These are phyloP conservation scores for Akebia trifoliata DNA, from an alignment of 164 flowering plant genomes.

Conservation along the genomic window DNA sequence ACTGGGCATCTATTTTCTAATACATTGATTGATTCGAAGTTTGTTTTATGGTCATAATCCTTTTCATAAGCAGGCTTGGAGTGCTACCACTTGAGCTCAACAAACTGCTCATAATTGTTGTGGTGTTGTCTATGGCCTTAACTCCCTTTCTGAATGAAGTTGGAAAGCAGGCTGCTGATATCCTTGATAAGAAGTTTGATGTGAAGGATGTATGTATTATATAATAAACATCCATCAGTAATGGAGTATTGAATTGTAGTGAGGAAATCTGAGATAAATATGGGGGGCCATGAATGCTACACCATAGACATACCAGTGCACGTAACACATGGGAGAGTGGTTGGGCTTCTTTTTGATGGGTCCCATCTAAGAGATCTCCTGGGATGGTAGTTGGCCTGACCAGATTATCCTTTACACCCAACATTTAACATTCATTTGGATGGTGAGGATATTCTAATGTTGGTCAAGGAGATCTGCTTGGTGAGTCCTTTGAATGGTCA, in stretches of 20 bases:
- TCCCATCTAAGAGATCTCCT: not conserved
- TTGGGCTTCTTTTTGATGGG: not conserved
- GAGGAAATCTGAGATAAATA: not conserved
- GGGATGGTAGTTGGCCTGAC: not conserved
- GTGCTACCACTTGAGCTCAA: conserved; percentile 97
- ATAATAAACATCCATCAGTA: not conserved
- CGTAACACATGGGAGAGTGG: not conserved
- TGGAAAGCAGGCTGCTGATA: conserved; percentile 74
- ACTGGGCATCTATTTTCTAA: conserved; percentile 3
- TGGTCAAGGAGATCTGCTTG: not conserved
- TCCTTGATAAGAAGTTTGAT: conserved; percentile 53
- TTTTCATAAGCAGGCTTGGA: conserved; percentile 66
- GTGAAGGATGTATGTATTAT: conserved; percentile 46
- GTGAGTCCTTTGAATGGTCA: not conserved
- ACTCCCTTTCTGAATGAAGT: conserved; percentile 88
- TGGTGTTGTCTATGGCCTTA: conserved; percentile 94
- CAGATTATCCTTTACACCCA: not conserved
- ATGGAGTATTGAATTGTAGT: not conserved
- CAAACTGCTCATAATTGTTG: conserved; percentile 95
- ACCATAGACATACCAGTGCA: not conserved
- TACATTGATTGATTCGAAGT: conserved; percentile 1
- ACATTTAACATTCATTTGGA: not conserved
- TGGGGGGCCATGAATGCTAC: not conserved
- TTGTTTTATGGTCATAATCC: conserved; percentile 1
- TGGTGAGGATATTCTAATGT: not conserved